Base-by-base conservation (phyloP, 495 filamentous ascomycete species). In the Penicillium canariense region DNA sequence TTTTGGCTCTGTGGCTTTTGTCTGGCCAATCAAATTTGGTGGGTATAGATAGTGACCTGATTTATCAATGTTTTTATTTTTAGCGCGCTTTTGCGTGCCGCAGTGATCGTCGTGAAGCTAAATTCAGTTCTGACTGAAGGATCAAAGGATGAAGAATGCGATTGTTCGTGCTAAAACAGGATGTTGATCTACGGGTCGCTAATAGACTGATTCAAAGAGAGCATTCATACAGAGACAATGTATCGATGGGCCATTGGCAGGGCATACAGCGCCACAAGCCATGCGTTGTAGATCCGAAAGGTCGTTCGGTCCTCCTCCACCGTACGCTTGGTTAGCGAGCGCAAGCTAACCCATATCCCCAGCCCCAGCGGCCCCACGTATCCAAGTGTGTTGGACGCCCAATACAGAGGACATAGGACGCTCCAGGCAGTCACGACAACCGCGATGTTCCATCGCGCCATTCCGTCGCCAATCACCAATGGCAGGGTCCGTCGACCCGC, bases 401-500 rank as follows among this genome's bases (percentile, higher is more conserved):
- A 40, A n/a, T 40, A 40, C 8, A 40, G 18, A 4, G 36, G 36
- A 40, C 36, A 40, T 40, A 40, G 23, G 17, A 40, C 12, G 12
- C 36, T 22, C 36, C 36, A 40, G 7, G 9, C 36, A 22, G 36
- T 40, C 8, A 40, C 36, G 7, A 23, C 36, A 40, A 22, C 36
- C 5, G 36, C 36, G 18, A 40, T 40, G 14, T 20, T 40, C 36
- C 36, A 40, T 10, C 78, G 65, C 0, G 75, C 66, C 4, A 55
- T 45, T 8, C 5, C 39, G 35, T 81, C 76, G 3, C 79, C 77
- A 4, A 74, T 47, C 7, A 72, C 62, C 0, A 77, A 50, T 1
- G 68, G 70, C 10, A 74, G 45, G 0, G 77, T 76, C 12, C 55
- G 55, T 6, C 79, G 68, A 4, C 68, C 73, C 0, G 72, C 55